These are phyloP conservation scores for Pichia cephalocereana DNA, from an alignment of 805 yeast species.

Conservation along the genomic window DNA sequence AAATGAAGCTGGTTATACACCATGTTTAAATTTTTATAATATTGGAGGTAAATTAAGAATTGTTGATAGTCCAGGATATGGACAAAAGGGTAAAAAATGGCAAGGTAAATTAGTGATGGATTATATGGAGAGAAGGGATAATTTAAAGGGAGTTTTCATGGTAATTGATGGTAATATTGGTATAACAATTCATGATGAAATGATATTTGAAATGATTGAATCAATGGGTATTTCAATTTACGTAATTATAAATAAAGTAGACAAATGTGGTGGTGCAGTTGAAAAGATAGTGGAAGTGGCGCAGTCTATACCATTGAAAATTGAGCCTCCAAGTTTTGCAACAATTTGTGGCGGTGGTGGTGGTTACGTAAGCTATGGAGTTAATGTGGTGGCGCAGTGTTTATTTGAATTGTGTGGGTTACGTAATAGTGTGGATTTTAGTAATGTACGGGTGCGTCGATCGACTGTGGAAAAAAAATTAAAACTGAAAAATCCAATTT, in stretches of 20 bases:
- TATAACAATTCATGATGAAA: slow-evolving; percentile 44
- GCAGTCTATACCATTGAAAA: not conserved
- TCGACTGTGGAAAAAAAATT: no score
- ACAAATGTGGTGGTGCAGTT: slow-evolving; percentile 31
- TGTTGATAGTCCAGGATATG: slow-evolving; percentile 90
- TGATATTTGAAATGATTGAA: slow-evolving; percentile 41
- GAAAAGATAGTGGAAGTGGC: not conserved
- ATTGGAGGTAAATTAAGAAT: slow-evolving; percentile 54
- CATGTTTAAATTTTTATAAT: slow-evolving; percentile 63
- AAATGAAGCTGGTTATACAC: slow-evolving; percentile 34
- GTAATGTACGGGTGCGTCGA: not conserved
- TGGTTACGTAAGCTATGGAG: not conserved
- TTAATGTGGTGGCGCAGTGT: not conserved
- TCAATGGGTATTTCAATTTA: slow-evolving; percentile 60
- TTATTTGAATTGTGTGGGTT: not conserved
- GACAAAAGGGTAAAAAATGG: slow-evolving; percentile 49
- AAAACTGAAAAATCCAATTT: not conserved
- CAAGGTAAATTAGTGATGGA: slow-evolving; percentile 67
- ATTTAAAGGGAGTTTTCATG: slow-evolving; percentile 49
- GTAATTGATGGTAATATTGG: slow-evolving; percentile 56
- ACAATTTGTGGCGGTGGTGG: not conserved
- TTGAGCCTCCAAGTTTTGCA: not conserved
- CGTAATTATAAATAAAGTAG: slow-evolving; percentile 70
- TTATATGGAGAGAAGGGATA: slow-evolving; percentile 47
- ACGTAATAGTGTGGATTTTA: not conserved